These are phyloP conservation scores for Fusarium sp. DNA, from an alignment of 2,329 filamentous ascomycete species.

Conservation along the genomic window DNA sequence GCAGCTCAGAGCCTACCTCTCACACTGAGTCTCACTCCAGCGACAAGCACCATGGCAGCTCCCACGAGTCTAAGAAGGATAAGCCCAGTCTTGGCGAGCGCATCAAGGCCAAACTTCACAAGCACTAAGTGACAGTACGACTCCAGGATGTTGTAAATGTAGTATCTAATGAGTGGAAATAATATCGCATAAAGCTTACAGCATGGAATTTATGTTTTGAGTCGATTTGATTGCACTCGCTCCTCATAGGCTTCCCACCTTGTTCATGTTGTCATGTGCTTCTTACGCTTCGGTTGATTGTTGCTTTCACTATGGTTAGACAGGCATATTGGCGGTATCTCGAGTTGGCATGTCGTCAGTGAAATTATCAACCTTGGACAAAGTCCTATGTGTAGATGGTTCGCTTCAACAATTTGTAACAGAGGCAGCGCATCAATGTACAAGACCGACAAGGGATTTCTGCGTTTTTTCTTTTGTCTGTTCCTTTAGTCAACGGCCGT, in stretches of 20 bases:
- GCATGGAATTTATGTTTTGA: slow-evolving; percentile 3
- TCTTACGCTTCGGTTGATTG: background rate
- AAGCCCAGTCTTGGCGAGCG: slow-evolving; percentile 70
- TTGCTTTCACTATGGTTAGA: too few species aligned
- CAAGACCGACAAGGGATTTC: background rate
- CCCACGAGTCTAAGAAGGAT: slow-evolving; percentile 46
- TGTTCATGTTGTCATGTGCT: background rate
- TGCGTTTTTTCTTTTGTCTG: background rate
- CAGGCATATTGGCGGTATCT: too few species aligned
- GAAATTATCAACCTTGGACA: background rate
- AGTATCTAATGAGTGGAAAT: slow-evolving; percentile 32
- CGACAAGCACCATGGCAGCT: slow-evolving; percentile 29
- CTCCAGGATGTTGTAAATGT: background rate
- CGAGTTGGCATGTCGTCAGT: background rate
- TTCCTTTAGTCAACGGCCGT: background rate
- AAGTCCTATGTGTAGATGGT: background rate
- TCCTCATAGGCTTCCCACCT: background rate
- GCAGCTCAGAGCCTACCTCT: slow-evolving; percentile 1
- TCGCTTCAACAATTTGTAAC: background rate
- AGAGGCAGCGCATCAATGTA: background rate
- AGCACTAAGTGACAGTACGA: slow-evolving; percentile 49
- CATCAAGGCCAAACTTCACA: slow-evolving; percentile 77
- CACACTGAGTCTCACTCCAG: slow-evolving; percentile 20
- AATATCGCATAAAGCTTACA: slow-evolving; percentile 29
- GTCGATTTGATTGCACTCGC: background rate